Conservation (phyloP, 1,284 basidiomycete species). For the Ganoderma leucocontextum region DNA sequence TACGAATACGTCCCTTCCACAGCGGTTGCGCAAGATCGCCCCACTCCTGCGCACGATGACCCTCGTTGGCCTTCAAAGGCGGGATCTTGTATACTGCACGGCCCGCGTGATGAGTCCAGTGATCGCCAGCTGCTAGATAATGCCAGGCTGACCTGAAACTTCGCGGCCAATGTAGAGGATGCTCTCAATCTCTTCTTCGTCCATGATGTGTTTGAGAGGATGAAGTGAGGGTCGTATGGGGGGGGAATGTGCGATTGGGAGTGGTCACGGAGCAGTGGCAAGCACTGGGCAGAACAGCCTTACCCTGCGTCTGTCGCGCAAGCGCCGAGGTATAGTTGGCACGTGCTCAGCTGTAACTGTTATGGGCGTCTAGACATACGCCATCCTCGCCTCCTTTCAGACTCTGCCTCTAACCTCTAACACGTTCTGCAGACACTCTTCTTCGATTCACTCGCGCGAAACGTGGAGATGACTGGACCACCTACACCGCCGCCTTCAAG, state of each 20-base stretch:
- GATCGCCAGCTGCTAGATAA: conserved; percentile 15
- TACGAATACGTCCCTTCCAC: conserved; percentile 91
- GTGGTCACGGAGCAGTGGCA: neutral
- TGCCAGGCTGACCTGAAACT: conserved; percentile 67
- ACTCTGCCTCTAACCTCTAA: neutral
- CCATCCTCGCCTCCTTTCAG: conserved; percentile 16
- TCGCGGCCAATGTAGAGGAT: conserved; percentile 88
- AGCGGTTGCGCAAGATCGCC: conserved; percentile 83
- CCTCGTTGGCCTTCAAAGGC: conserved; percentile 83
- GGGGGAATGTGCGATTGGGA: too few species aligned
- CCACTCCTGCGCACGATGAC: conserved; percentile 87
- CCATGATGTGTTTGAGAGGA: conserved; percentile 49
- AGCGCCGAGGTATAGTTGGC: conserved; percentile 15
- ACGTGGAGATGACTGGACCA: conserved; percentile 53
- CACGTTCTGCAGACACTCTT: neutral
- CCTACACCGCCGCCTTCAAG: conserved; percentile 68
- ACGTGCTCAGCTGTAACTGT: conserved; percentile 17
- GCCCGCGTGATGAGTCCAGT: conserved; percentile 23
- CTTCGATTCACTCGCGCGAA: neutral
- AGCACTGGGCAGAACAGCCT: conserved; percentile 22
- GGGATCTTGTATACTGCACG: conserved; percentile 82
- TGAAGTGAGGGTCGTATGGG: neutral
- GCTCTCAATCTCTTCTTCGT: conserved; percentile 82
- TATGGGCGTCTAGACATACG: conserved; percentile 26
- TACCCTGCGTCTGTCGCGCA: conserved; percentile 7